Evolutionary conservation across 139 green algal genomes (phyloP).

Genomic region (Haematococcus sp.): DNA sequence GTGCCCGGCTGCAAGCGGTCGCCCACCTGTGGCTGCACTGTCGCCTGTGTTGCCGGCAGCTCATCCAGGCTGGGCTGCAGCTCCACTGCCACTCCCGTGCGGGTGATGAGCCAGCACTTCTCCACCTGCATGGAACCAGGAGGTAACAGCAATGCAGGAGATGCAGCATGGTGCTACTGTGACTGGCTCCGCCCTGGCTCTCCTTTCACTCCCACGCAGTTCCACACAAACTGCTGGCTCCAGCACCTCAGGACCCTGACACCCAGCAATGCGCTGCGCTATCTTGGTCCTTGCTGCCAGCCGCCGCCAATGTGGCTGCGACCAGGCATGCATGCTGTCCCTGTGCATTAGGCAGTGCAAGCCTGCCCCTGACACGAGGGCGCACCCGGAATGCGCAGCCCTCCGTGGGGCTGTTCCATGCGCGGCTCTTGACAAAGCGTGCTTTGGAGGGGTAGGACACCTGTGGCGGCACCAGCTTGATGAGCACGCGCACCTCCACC

Average conservation of each 20-base stretch:
- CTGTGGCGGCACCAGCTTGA: constrained; percentile 59
- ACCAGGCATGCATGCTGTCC: no score
- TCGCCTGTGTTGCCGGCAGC: constrained; percentile 56
- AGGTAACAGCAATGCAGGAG: not conserved
- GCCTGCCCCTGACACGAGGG: not conserved
- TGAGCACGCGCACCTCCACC: constrained; percentile 60
- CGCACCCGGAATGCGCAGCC: constrained; percentile 68
- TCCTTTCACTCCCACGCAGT: no score
- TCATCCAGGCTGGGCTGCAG: constrained; percentile 60
- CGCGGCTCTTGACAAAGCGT: constrained; percentile 77
- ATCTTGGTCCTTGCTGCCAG: no score
- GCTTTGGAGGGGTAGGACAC: constrained; percentile 63
- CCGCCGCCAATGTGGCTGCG: no score
- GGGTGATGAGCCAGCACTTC: constrained; percentile 67
- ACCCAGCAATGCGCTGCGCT: no score
- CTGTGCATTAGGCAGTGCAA: not conserved
- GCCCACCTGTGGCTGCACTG: constrained; percentile 63
- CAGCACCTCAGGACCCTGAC: no score
- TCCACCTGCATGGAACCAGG: constrained; percentile 63
- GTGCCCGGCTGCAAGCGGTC: constrained; percentile 73
- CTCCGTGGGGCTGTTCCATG: constrained; percentile 63
- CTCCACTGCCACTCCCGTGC: constrained; percentile 43
- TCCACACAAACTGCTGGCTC: no score
- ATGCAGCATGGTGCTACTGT: not conserved
- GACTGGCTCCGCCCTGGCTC: no score